A percentile compares a stretch with the other conserved stretches of the same genome.
These are phyloP conservation scores for Amanita pallidorosea DNA, from an alignment of 768 basidiomycete genomes.

Conservation along the genomic window DNA sequence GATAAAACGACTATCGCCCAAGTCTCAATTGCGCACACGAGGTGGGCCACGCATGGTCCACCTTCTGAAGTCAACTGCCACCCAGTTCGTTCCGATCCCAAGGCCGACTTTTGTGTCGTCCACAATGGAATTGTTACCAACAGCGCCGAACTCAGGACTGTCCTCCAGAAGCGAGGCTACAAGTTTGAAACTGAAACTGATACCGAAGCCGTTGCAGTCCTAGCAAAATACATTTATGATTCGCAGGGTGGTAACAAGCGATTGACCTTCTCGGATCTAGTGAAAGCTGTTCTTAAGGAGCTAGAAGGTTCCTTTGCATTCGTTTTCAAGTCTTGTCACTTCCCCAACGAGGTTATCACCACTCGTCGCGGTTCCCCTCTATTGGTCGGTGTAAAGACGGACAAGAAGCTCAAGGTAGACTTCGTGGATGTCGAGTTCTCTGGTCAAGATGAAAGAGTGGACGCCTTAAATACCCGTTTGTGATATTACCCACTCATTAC, in stretches of 20 bases:
- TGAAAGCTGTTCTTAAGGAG: slow-evolving; percentile 96
- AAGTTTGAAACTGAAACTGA: slow-evolving; percentile 93
- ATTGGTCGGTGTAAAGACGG: slow-evolving; percentile 97
- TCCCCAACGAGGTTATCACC: slow-evolving; percentile 91
- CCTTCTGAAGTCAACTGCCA: slow-evolving; percentile 89
- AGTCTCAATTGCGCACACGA: slow-evolving; percentile 96
- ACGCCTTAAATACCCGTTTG: background rate
- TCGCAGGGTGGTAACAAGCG: slow-evolving; percentile 72
- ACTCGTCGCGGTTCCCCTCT: slow-evolving; percentile 96
- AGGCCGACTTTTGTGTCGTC: slow-evolving; percentile 81
- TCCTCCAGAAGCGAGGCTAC: slow-evolving; percentile 94
- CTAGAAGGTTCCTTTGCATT: slow-evolving; percentile 98
- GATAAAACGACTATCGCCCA: slow-evolving; percentile 73
- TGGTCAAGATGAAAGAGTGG: slow-evolving; percentile 42
- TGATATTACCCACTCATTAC: slow-evolving; percentile 8
- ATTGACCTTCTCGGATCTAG: slow-evolving; percentile 77
- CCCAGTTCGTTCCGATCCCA: slow-evolving; percentile 78
- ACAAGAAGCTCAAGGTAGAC: slow-evolving; percentile 99
- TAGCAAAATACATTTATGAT: slow-evolving; percentile 95
- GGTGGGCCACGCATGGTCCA: slow-evolving; percentile 97
- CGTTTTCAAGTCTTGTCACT: slow-evolving; percentile 96
- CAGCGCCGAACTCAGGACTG: slow-evolving; percentile 74
- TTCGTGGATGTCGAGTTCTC: slow-evolving; percentile 98
- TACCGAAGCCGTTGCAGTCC: slow-evolving; percentile 94
- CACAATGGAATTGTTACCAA: slow-evolving; percentile 99